A percentile compares a stretch with the other conserved stretches of the same genome.
Evolutionary conservation across 192 early-diverging fungal genomes (phyloP).

Genomic region (Umbelopsis ramanniana): DNA sequence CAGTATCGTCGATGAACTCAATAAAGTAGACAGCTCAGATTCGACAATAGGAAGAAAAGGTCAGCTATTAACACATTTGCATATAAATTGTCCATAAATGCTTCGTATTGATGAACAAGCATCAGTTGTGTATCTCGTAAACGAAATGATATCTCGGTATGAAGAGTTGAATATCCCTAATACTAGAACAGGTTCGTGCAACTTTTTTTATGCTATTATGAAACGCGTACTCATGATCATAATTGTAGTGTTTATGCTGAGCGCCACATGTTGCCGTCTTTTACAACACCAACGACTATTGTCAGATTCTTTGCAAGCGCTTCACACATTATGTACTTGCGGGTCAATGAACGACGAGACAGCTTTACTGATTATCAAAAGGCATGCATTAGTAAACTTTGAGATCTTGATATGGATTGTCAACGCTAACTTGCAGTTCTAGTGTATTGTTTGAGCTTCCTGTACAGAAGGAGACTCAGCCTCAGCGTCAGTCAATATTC

Average conservation of each 20-base stretch:
- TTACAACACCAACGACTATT: background rate
- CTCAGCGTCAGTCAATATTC: background rate
- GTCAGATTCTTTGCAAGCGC: background rate
- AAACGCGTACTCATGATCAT: background rate
- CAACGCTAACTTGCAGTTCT: background rate
- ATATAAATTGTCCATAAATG: no score
- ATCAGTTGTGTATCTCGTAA: background rate
- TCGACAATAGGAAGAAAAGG: background rate
- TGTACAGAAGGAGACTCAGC: background rate
- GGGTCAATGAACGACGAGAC: background rate
- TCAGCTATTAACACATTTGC: background rate
- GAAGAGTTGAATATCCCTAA: background rate
- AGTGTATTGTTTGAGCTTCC: background rate
- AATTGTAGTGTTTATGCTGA: background rate
- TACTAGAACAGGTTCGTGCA: background rate
- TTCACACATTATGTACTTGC: background rate
- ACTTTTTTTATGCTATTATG: background rate
- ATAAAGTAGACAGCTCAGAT: background rate
- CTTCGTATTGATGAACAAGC: background rate
- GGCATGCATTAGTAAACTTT: background rate
- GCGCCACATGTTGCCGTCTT: background rate
- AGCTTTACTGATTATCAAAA: background rate
- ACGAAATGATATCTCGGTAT: slow-evolving; percentile 1
- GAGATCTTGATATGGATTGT: background rate
- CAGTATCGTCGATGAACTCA: background rate